Conservation (phyloP, 768 basidiomycete genomes). For the Lactarius hengduanensis region DNA sequence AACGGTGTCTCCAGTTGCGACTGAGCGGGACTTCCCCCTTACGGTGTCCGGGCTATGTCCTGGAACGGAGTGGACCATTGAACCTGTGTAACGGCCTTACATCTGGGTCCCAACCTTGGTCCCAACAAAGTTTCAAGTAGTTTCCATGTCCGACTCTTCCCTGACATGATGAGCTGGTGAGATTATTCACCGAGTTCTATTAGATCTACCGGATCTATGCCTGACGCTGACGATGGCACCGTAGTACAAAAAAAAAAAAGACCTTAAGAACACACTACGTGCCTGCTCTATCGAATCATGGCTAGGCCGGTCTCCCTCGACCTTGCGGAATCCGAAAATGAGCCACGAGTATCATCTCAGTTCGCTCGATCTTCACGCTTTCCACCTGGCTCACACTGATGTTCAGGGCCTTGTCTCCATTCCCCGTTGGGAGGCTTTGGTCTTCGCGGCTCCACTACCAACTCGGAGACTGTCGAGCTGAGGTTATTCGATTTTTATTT, state of each 20-base stretch:
- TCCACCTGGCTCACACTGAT: not conserved
- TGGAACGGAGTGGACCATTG: not conserved
- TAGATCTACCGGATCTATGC: not conserved
- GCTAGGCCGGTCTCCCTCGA: conserved; percentile 3
- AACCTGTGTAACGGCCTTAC: not conserved
- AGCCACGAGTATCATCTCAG: conserved; percentile 14
- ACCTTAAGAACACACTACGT: not conserved
- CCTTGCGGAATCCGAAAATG: not conserved
- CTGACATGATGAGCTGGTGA: not conserved
- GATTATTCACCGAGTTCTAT: not conserved
- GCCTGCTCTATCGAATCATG: not conserved
- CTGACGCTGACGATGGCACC: not conserved
- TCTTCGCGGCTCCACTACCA: not conserved
- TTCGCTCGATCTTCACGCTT: conserved; percentile 5
- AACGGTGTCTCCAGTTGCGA: not conserved
- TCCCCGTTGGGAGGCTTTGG: not conserved
- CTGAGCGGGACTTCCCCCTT: conserved; percentile 1
- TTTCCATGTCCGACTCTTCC: not conserved
- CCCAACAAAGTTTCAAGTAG: not conserved
- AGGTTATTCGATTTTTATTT: not conserved
- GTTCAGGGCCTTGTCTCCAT: not conserved
- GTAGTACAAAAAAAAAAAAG: not conserved
- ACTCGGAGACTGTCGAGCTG: not conserved
- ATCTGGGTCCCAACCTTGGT: not conserved
- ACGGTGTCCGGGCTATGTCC: not conserved